Base-by-base conservation (phyloP, 129 eudicot genomes). In the Pulicaria dysenterica region DNA sequence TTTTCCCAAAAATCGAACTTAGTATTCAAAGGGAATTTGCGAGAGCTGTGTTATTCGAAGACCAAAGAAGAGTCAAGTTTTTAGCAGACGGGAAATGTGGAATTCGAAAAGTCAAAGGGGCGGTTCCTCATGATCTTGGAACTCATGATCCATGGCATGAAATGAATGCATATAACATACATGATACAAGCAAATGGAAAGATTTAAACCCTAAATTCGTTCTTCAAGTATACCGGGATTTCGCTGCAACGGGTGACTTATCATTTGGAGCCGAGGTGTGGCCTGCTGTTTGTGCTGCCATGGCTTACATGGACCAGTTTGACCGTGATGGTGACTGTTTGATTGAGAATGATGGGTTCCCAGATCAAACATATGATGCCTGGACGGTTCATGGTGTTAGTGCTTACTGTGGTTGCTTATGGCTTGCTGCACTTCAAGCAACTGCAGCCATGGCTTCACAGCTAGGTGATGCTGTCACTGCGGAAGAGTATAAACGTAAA, bases 101-200 rank as follows among this genome's bases (percentile, higher is more conserved):
- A 40, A 94, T 90, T 24, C 96, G 99, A 0, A 95, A 95, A 76
- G 97, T 78, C 12, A 88, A 83, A 69, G 99, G 99, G 39, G 99
- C 99, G 3, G 77, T 90, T 43, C 99, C 99, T 10, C 99, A 95
- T 73, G 99, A 95, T 84, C 90, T 95, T 38, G 99, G 99, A 55
- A 95, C 91, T 40, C 99, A 95, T 68, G 99, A 95, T 67, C 99
- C 99, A 49, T 95, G 99, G 99, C 92, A 88, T 54, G 99, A 95
- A 67, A 95, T 95, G 99, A 95, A 95, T 57, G 99, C 99, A 24
- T 95, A 95, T 48, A 95, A 95, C 57, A 95, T 95, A 75, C 99
- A 95, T 31, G 99, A 95, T 67, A 95, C 99, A 19, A 90, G 97
- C 44, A 85, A 86, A 76, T 95, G 99, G 99, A 95, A 95, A 73